Percentiles rank a stretch among this genome's conserved stretches.
Evolutionary conservation across 2,329 filamentous ascomycete species (phyloP).

Genomic region (Phaeoacremonium minimum): DNA sequence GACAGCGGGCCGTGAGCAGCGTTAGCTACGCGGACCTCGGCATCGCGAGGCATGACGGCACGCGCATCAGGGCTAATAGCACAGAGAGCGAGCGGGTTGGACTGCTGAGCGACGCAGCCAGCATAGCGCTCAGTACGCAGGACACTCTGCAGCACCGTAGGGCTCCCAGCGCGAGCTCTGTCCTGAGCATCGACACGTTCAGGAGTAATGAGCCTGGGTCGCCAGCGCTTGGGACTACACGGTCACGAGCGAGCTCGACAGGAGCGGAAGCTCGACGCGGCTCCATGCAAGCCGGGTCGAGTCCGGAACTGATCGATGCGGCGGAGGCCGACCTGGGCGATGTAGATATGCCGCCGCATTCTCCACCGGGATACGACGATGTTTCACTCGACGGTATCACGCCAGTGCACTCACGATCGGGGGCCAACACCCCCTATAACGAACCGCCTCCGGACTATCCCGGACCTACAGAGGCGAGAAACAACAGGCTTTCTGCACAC

Average conservation of each 20-base stretch:
- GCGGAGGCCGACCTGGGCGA: constrained; percentile 41
- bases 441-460: constrained; percentile 51
- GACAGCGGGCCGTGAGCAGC: constrained; percentile 66
- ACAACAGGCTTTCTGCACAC: constrained; percentile 25
- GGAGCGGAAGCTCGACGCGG: constrained; percentile 13
- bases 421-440: constrained; percentile 34
- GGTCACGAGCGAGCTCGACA: constrained; percentile 38
- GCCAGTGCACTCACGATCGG: constrained; percentile 23
- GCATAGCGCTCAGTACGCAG: constrained; percentile 37
- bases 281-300: constrained; percentile 37
- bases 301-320: constrained; percentile 45
- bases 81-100: constrained; percentile 69
- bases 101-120: constrained; percentile 67
- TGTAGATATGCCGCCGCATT: constrained; percentile 34
- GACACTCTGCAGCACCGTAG: constrained; percentile 31
- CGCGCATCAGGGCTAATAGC: constrained; percentile 68
- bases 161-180: constrained; percentile 47
- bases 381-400: constrained; percentile 36
- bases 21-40: constrained; percentile 76
- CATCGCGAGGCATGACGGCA: constrained; percentile 73
- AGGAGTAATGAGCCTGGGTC: constrained; percentile 19
- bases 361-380: constrained; percentile 51
- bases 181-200: constrained; percentile 43
- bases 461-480: constrained; percentile 26
- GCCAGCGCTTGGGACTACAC: constrained; percentile 13